Percentiles rank a stretch among this genome's conserved stretches.
phyloP scores from a whole-genome alignment of 1,139 yeast genomes.

The Magnusiomyces paraingens region DNA sequence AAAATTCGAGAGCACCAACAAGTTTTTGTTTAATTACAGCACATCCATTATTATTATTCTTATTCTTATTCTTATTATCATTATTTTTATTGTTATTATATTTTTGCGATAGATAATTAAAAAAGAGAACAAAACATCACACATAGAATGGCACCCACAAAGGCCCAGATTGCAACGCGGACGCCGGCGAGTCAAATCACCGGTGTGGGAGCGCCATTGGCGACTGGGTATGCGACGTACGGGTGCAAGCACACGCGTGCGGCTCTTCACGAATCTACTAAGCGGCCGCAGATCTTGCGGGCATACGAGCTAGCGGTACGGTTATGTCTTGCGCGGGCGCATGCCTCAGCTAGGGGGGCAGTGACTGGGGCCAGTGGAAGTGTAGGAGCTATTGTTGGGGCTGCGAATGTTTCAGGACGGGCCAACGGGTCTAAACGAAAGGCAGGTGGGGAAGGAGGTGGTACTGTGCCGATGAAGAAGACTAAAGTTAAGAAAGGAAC shows the following conservation, averaged over 20 bases:
- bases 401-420: too few relatives aligned
- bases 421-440: too few relatives aligned
- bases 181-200: background rate
- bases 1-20: background rate
- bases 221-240: background rate
- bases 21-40: background rate
- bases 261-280: background rate
- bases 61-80: background rate
- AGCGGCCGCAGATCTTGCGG: background rate
- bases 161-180: background rate
- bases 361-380: too few relatives aligned
- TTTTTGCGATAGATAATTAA: too few relatives aligned
- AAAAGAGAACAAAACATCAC: background rate
- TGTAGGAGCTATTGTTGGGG: too few relatives aligned
- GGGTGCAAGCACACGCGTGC: slow-evolving; percentile 1
- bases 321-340: background rate
- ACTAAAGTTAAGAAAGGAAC: slow-evolving; percentile 16
- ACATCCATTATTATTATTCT: background rate
- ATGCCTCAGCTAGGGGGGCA: background rate
- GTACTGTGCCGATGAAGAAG: too few relatives aligned
- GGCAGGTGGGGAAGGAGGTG: too few relatives aligned
- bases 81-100: too few relatives aligned
- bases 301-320: slow-evolving; percentile 8
- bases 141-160: slow-evolving; percentile 3
- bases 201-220: background rate